Evolutionary conservation across 164 flowering plant species (phyloP).

Genomic region (Umbellularia californica): DNA sequence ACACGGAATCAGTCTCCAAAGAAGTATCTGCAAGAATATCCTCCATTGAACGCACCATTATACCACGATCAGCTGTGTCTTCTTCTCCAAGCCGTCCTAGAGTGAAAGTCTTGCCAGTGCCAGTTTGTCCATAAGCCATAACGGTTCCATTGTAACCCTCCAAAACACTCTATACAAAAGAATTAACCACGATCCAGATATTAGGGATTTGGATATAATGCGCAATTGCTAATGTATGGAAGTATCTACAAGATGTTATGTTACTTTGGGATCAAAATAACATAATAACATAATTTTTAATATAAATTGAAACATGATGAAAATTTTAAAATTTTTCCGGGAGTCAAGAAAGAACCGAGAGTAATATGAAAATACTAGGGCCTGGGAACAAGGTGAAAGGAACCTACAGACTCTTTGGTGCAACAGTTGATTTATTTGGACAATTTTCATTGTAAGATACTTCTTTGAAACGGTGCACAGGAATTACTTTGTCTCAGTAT

Average conservation of each 20-base stretch:
- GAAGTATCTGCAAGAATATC: constrained; percentile 73
- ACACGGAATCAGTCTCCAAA: constrained; percentile 70
- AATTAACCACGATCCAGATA: not conserved
- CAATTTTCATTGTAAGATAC: too few relatives aligned
- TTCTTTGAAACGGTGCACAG: too few relatives aligned
- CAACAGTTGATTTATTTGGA: not conserved
- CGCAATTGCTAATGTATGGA: not conserved
- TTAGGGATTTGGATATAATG: not conserved
- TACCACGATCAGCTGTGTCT: constrained; percentile 90
- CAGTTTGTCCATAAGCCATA: constrained; percentile 99
- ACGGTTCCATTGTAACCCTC: constrained; percentile 97
- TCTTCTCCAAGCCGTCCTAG: constrained; percentile 94
- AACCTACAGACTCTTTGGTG: too few relatives aligned
- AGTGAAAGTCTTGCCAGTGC: constrained; percentile 97
- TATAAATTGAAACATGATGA: not conserved
- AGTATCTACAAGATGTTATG: too few relatives aligned
- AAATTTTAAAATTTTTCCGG: not conserved
- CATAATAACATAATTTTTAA: too few relatives aligned
- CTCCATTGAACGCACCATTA: constrained; percentile 97
- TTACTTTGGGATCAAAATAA: too few relatives aligned
- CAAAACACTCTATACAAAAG: constrained; percentile 77
- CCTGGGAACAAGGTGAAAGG: not conserved
- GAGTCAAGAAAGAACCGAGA: not conserved
- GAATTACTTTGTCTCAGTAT: too few relatives aligned
- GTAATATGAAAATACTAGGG: not conserved